Evolutionary conservation across 371 early-diverging fungal genomes (phyloP).

Genomic region (Mucor irregularis): DNA sequence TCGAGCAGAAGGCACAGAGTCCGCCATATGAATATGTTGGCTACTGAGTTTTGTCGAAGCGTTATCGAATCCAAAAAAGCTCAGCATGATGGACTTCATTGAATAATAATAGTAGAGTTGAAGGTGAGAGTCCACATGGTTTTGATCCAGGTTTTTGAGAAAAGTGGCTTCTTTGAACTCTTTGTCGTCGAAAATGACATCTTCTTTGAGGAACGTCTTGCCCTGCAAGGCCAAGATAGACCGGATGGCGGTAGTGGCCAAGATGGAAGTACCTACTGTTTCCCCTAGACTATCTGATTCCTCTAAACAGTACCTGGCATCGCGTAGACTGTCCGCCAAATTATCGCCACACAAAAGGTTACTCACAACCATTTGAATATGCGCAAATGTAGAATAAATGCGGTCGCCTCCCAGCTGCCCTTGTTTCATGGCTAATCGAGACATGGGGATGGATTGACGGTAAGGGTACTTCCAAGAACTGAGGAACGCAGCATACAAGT

Average conservation of each 20-base stretch:
- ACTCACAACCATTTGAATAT: conserved; percentile 32
- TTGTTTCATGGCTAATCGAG: conserved; percentile 42
- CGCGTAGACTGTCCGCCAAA: conserved; percentile 35
- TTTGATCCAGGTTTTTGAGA: conserved; percentile 7
- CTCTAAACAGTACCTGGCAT: conserved; percentile 39
- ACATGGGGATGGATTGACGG: conserved; percentile 33
- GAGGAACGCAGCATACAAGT: conserved; percentile 37
- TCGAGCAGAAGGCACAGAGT: conserved; percentile 35
- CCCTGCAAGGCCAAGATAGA: conserved; percentile 44
- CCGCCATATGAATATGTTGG: conserved; percentile 26
- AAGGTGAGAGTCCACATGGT: not conserved
- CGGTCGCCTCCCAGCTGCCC: conserved; percentile 44
- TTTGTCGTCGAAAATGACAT: conserved; percentile 39
- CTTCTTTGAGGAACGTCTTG: conserved; percentile 31
- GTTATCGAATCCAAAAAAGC: conserved; percentile 34
- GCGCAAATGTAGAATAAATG: conserved; percentile 43
- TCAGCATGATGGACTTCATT: conserved; percentile 31
- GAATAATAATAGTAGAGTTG: conserved; percentile 34
- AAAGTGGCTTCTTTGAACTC: conserved; percentile 34
- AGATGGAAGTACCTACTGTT: conserved; percentile 25
- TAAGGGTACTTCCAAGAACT: conserved; percentile 47
- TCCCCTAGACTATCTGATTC: conserved; percentile 29
- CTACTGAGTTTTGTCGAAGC: conserved; percentile 31
- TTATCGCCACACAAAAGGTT: conserved; percentile 37
- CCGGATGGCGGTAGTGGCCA: conserved; percentile 35